Evolutionary conservation across 108 stramenopile species (phyloP).

Genomic region (Cyclostephanos tholiformis): DNA sequence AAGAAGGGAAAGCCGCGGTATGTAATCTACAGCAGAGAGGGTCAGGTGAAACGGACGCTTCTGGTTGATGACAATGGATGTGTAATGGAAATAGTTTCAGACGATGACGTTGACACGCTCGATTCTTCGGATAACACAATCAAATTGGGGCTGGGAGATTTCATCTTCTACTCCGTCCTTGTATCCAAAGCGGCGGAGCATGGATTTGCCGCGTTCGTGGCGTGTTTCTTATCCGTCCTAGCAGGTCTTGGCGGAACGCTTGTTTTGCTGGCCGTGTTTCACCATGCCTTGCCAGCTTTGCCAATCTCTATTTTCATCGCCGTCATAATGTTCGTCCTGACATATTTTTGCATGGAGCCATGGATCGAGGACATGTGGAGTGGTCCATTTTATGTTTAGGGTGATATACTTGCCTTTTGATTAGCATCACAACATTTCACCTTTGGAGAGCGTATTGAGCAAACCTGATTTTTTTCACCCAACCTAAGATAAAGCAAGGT

Average conservation of each 20-base stretch:
- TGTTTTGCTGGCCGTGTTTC: conserved; percentile 82
- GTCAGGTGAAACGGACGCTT: conserved; percentile 59
- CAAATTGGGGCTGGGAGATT: conserved; percentile 84
- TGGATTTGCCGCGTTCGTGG: conserved; percentile 90
- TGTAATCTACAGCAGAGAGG: conserved; percentile 57
- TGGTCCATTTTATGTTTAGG: conserved; percentile 65
- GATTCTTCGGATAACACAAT: conserved; percentile 55
- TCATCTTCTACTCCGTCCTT: conserved; percentile 95
- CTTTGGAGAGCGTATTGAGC: neutral
- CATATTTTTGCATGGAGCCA: conserved; percentile 66
- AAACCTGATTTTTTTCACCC: neutral
- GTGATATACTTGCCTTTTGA: neutral
- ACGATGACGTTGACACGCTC: conserved; percentile 23
- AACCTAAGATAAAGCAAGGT: neutral
- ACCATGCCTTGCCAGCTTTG: conserved; percentile 91
- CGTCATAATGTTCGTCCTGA: conserved; percentile 77
- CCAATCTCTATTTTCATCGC: conserved; percentile 91
- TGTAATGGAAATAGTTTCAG: conserved; percentile 42
- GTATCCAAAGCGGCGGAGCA: conserved; percentile 91
- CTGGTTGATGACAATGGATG: conserved; percentile 59
- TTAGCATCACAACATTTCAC: neutral
- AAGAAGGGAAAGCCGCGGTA: conserved; percentile 44
- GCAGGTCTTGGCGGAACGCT: conserved; percentile 86
- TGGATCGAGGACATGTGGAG: conserved; percentile 58
- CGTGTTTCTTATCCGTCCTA: conserved; percentile 86